phyloP scores from a whole-genome alignment of 2,329 filamentous ascomycete species.

The Cordyceps cicadae region DNA sequence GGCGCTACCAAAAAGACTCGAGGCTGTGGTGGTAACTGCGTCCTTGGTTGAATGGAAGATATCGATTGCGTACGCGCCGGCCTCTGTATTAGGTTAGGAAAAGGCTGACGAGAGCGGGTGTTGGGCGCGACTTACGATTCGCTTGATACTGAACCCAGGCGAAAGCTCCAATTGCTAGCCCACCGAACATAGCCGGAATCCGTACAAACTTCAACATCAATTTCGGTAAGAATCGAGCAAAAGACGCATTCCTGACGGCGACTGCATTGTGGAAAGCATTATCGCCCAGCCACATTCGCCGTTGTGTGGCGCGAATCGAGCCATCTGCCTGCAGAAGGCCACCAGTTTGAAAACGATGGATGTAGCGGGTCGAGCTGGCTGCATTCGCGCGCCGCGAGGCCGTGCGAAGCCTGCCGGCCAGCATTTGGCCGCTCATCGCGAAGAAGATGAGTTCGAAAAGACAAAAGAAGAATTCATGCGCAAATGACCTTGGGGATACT shows the following conservation, averaged over 20 bases:
- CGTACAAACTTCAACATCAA: slow-evolving; percentile 83
- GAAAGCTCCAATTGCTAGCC: slow-evolving; percentile 74
- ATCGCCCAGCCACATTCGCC: slow-evolving; percentile 67
- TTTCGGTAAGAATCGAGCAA: slow-evolving; percentile 65
- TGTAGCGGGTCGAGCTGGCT: slow-evolving; percentile 46
- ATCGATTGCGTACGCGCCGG: slow-evolving; percentile 47
- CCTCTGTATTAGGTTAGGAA: slow-evolving; percentile 31
- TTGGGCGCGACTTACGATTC: slow-evolving; percentile 51
- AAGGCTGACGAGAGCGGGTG: background rate
- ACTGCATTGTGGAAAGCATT: slow-evolving; percentile 79
- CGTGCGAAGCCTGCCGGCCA: slow-evolving; percentile 64
- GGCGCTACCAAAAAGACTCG: slow-evolving; percentile 61
- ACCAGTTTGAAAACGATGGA: slow-evolving; percentile 59
- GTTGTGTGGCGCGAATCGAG: slow-evolving; percentile 50
- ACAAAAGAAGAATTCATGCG: background rate
- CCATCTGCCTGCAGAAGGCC: slow-evolving; percentile 61
- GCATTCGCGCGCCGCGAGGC: slow-evolving; percentile 52
- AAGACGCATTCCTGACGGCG: slow-evolving; percentile 54
- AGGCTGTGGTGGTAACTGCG: slow-evolving; percentile 59
- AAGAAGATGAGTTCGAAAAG: background rate
- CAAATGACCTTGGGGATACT: background rate
- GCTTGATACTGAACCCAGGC: slow-evolving; percentile 97
- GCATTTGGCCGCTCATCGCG: slow-evolving; percentile 30
- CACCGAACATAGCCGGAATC: slow-evolving; percentile 85
- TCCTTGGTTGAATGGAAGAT: slow-evolving; percentile 67